A percentile compares a stretch with the other conserved stretches of the same genome.
phyloP scores from a whole-genome alignment of 257 asterid genomes.

The Avicennia marina region DNA sequence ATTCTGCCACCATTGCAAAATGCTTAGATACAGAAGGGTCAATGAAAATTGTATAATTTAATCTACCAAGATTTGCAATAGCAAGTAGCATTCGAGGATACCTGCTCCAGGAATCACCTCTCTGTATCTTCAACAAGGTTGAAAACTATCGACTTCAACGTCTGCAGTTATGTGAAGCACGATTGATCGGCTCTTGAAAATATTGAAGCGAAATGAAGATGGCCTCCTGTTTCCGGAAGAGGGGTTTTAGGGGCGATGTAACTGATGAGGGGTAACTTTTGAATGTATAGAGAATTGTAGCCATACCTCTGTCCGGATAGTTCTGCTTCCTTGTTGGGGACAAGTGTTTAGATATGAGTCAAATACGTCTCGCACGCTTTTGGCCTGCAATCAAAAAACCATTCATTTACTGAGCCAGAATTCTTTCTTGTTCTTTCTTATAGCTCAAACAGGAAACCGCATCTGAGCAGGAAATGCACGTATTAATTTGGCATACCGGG shows the following conservation, averaged over 20 bases:
- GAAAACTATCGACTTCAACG: background rate
- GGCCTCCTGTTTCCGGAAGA: slow-evolving; percentile 59
- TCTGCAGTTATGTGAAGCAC: slow-evolving; percentile 25
- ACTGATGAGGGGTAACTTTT: background rate
- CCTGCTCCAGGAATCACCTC: too few species aligned
- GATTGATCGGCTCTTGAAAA: slow-evolving; percentile 80
- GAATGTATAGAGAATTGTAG: background rate
- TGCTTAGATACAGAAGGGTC: too few species aligned
- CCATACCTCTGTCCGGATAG: slow-evolving; percentile 84
- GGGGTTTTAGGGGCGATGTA: background rate
- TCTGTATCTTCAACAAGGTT: too few species aligned
- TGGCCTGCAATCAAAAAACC: slow-evolving; percentile 45
- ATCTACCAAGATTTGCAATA: too few species aligned
- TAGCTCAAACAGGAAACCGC: too few species aligned
- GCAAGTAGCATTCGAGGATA: too few species aligned
- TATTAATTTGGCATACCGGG: background rate
- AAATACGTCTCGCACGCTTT: slow-evolving; percentile 53
- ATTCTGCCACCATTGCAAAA: too few species aligned
- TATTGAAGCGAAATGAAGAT: slow-evolving; percentile 80
- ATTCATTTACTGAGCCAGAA: too few species aligned
- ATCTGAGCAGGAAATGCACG: background rate
- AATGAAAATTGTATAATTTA: too few species aligned
- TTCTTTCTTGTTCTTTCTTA: too few species aligned
- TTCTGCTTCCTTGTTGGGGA: slow-evolving; percentile 96
- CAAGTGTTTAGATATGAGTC: slow-evolving; percentile 76